Conservation (phyloP, 2,329 filamentous ascomycete genomes). For the Paramyrothecium sp. region DNA sequence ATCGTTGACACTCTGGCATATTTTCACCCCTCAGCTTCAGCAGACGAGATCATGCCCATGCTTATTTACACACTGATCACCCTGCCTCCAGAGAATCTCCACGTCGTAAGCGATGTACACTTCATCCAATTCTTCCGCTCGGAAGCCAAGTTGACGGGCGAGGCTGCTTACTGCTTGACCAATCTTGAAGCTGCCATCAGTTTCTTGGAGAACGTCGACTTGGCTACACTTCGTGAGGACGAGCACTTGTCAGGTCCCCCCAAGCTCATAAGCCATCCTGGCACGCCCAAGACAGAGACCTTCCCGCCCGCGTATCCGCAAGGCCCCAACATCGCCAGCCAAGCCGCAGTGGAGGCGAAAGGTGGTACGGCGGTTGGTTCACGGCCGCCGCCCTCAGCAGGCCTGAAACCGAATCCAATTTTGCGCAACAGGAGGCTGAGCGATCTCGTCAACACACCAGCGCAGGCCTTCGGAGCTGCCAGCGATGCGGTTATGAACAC, state of each 20-base stretch:
- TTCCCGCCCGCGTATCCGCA: constrained; percentile 57
- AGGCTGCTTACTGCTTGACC: constrained; percentile 93
- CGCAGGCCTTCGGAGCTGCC: constrained; percentile 76
- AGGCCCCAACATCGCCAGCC: constrained; percentile 33
- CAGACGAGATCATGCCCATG: constrained; percentile 95
- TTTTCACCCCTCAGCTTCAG: constrained; percentile 77
- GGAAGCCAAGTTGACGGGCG: constrained; percentile 82
- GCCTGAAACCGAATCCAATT: constrained; percentile 44
- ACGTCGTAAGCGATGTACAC: constrained; percentile 89
- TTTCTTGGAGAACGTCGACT: constrained; percentile 92
- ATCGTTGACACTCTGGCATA: constrained; percentile 83
- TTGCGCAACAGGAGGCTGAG: constrained; percentile 75
- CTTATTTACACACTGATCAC: constrained; percentile 96
- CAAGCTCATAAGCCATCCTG: constrained; percentile 51
- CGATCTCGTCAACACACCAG: constrained; percentile 81
- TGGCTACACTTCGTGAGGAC: constrained; percentile 82
- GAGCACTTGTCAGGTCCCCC: constrained; percentile 68
- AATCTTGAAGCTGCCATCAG: constrained; percentile 94
- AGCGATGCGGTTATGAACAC: constrained; percentile 83
- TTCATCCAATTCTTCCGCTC: constrained; percentile 93
- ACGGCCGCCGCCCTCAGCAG: constrained; percentile 35
- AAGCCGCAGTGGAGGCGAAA: constrained; percentile 28
- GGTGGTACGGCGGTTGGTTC: constrained; percentile 28
- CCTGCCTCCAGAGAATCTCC: constrained; percentile 78
- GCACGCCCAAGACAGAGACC: constrained; percentile 50